phyloP scores from a whole-genome alignment of 768 basidiomycete species.

The Boletus insuetus region DNA sequence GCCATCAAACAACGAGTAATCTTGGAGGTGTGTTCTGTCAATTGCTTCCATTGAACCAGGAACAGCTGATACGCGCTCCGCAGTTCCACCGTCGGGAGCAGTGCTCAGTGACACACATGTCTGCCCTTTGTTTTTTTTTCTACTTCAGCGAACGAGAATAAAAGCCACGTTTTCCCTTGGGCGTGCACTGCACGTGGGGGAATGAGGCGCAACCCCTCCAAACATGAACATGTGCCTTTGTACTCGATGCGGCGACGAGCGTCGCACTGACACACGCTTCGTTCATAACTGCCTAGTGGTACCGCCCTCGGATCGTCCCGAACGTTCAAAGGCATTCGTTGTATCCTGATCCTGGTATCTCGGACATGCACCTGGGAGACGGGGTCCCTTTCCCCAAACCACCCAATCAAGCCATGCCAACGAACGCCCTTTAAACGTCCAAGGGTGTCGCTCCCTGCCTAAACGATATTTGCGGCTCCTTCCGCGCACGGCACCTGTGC shows the following conservation, averaged over 20 bases:
- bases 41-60: neutral
- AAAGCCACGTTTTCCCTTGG: neutral
- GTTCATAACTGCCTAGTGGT: neutral
- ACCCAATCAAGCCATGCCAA: neutral
- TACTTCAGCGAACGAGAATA: neutral
- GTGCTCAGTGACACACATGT: too few species aligned
- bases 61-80: neutral
- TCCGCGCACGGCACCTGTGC: neutral
- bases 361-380: neutral
- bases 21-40: too few species aligned
- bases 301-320: constrained; percentile 1
- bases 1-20: too few species aligned
- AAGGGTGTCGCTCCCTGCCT: neutral
- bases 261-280: neutral
- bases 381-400: neutral
- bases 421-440: neutral
- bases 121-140: neutral
- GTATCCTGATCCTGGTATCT: neutral
- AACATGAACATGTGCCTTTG: neutral
- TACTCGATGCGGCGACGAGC: too few species aligned
- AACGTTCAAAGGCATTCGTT: neutral
- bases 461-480: neutral
- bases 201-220: neutral
- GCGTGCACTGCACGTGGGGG: constrained; percentile 4
- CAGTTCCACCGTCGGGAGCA: neutral